A percentile compares a stretch with the other conserved stretches of the same genome.
Evolutionary conservation across 2,329 filamentous ascomycete species (phyloP).

Genomic region (Colletotrichum lupini): DNA sequence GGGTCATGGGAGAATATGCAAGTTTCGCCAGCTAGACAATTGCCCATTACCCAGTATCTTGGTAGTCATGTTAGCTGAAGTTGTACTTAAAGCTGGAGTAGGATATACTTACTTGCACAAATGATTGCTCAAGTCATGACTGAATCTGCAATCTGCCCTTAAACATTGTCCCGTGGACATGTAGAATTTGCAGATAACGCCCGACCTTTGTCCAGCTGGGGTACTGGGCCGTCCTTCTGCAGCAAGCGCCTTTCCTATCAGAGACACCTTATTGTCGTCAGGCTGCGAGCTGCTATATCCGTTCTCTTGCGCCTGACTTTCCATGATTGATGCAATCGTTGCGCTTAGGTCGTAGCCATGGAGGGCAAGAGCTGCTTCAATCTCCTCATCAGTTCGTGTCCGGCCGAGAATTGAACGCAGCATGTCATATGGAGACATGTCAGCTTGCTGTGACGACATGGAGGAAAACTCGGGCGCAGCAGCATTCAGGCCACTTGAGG

Average conservation of each 20-base stretch:
- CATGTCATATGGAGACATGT: constrained; percentile 99
- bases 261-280: constrained; percentile 72
- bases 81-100: neutral
- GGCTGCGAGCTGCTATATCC: constrained; percentile 44
- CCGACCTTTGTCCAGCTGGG: constrained; percentile 81
- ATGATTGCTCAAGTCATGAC: constrained; percentile 94
- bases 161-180: constrained; percentile 95
- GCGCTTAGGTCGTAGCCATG: constrained; percentile 95
- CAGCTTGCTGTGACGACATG: constrained; percentile 72
- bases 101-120: constrained; percentile 88
- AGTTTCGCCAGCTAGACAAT: constrained; percentile 91
- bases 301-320: constrained; percentile 66
- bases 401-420: constrained; percentile 93
- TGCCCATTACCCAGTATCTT: constrained; percentile 96
- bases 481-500: constrained; percentile 78
- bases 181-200: constrained; percentile 97
- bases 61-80: constrained; percentile 1
- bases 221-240: constrained; percentile 80
- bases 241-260: constrained; percentile 92
- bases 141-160: constrained; percentile 95
- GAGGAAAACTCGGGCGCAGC: constrained; percentile 82
- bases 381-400: constrained; percentile 90
- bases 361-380: constrained; percentile 87
- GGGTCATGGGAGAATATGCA: constrained; percentile 99
- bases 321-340: constrained; percentile 90